Evolutionary conservation across 2,329 filamentous ascomycete genomes (phyloP).

Genomic region (Arachnomyces sp.): DNA sequence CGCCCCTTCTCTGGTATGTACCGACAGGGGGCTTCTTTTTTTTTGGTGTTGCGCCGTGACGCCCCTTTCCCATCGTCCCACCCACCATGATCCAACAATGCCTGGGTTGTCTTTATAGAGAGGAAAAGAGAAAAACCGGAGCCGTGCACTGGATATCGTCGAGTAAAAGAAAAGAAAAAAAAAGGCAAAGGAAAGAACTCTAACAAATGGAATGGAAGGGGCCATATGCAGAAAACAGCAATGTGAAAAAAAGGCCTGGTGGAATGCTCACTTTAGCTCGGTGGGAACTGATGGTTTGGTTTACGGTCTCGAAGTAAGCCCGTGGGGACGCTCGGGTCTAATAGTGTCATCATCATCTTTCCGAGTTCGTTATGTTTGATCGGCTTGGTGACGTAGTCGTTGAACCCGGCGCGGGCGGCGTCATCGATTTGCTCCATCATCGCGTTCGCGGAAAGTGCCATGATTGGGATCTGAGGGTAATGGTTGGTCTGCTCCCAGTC

Average conservation of each 20-base stretch:
- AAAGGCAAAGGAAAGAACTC: slow-evolving; percentile 3
- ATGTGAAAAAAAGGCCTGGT: background rate
- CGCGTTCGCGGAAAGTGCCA: slow-evolving; percentile 42
- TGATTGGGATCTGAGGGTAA: slow-evolving; percentile 40
- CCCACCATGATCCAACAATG: no score
- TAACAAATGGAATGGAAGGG: background rate
- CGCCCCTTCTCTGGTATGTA: no score
- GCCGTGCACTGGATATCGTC: background rate
- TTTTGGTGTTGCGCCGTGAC: no score
- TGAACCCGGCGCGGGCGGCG: slow-evolving; percentile 39
- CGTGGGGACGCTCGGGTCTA: slow-evolving; percentile 35
- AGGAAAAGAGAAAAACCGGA: no score
- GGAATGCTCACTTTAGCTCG: background rate
- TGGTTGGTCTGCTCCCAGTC: slow-evolving; percentile 38
- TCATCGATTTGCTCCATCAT: slow-evolving; percentile 43
- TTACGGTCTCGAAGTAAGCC: slow-evolving; percentile 35
- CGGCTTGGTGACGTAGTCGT: slow-evolving; percentile 43
- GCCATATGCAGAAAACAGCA: background rate
- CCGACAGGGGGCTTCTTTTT: no score
- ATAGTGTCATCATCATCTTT: slow-evolving; percentile 42
- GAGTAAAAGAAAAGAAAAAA: slow-evolving; percentile 5
- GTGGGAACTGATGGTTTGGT: background rate
- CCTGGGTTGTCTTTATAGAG: no score
- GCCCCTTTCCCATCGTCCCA: no score
- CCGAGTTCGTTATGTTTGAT: slow-evolving; percentile 43